A percentile compares a stretch with the other conserved stretches of the same genome.
phyloP scores from a whole-genome alignment of 306 rosid species.

The Cucurbita maxima region DNA sequence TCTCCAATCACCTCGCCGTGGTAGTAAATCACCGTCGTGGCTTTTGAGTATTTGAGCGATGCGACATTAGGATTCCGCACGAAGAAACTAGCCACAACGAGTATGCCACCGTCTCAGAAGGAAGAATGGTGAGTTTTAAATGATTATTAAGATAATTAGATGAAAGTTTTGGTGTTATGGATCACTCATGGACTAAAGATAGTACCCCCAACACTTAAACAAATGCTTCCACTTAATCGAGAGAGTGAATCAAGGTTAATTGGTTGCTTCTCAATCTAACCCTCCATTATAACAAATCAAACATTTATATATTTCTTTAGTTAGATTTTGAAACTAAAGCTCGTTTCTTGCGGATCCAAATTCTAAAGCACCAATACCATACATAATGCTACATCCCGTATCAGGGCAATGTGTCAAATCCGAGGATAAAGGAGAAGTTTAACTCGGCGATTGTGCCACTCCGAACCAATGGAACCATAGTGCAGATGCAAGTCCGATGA shows the following conservation, averaged over 20 bases:
- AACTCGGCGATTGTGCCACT: constrained; percentile 16
- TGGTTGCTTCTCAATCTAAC: no score
- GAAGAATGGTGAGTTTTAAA: neutral
- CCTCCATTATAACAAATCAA: no score
- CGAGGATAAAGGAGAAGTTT: constrained; percentile 15
- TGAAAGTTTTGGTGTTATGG: constrained; percentile 17
- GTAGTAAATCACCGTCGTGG: constrained; percentile 14
- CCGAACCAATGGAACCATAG: constrained; percentile 17
- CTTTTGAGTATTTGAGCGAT: constrained; percentile 14
- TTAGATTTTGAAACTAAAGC: no score
- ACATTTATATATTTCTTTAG: no score
- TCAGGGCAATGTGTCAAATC: constrained; percentile 20
- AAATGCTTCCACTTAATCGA: constrained; percentile 24
- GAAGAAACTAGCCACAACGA: constrained; percentile 17
- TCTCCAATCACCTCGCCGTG: constrained; percentile 11
- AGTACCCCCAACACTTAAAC: constrained; percentile 13
- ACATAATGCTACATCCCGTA: constrained; percentile 23
- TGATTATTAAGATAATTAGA: neutral
- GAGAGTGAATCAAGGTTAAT: constrained; percentile 20
- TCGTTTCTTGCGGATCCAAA: constrained; percentile 13
- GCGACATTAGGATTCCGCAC: constrained; percentile 35
- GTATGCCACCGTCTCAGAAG: neutral
- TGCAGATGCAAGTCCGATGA: constrained; percentile 22
- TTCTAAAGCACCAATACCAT: constrained; percentile 17
- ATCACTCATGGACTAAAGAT: constrained; percentile 16